Evolutionary conservation across 768 basidiomycete species (phyloP).

Genomic region (Coprinopsis cinerea): DNA sequence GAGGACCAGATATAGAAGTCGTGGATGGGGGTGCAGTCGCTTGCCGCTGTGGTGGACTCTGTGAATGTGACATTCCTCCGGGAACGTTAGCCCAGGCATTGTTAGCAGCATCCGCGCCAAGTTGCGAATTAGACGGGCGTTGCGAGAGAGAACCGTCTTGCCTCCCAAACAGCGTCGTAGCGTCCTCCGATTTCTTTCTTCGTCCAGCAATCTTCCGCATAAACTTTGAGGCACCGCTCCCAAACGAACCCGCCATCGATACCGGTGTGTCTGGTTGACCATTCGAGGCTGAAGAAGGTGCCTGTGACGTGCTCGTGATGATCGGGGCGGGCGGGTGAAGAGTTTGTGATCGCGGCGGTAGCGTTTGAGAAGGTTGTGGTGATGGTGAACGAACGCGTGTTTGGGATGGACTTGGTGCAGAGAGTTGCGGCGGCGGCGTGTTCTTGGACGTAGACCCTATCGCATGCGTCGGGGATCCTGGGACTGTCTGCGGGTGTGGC

Average conservation of each 20-base stretch:
- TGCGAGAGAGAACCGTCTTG: too few relatives aligned
- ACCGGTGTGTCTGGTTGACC: slow-evolving; percentile 8
- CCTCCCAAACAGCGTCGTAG: slow-evolving; percentile 21
- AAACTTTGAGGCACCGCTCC: slow-evolving; percentile 35
- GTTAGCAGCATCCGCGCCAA: too few relatives aligned
- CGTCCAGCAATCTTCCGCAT: slow-evolving; percentile 55
- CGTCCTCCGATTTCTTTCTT: slow-evolving; percentile 53
- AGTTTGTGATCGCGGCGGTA: slow-evolving; percentile 6
- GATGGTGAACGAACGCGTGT: neutral
- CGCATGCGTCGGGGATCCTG: too few relatives aligned
- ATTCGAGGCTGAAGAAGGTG: neutral
- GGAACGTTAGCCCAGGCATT: too few relatives aligned
- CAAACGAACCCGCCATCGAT: slow-evolving; percentile 8
- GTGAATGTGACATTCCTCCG: slow-evolving; percentile 16
- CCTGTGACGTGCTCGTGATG: neutral
- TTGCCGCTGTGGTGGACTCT: slow-evolving; percentile 29
- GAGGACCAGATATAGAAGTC: too few relatives aligned
- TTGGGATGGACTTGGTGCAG: neutral
- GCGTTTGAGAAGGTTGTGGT: slow-evolving; percentile 1
- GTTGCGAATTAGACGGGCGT: too few relatives aligned
- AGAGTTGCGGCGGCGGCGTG: neutral
- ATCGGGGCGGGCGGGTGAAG: slow-evolving; percentile 1
- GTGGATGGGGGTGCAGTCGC: slow-evolving; percentile 16
- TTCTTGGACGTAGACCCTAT: slow-evolving; percentile 3
- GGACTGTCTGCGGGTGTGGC: neutral